A percentile compares a stretch with the other conserved stretches of the same genome.
Conservation (phyloP, 768 basidiomycete species). For the Kwoniella heveanensis region DNA sequence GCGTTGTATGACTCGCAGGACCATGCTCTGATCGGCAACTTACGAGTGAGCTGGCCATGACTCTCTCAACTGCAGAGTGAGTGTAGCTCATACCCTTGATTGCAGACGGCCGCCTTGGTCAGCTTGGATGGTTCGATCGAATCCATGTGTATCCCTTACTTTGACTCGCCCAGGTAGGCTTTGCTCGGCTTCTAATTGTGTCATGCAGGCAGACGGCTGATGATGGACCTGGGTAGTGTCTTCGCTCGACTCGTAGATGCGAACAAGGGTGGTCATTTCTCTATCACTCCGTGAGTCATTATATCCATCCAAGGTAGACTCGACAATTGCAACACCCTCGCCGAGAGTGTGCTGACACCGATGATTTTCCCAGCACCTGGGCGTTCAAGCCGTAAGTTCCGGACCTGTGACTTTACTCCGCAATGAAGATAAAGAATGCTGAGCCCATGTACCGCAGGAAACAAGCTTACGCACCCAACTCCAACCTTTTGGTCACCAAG, state of each 20-base stretch:
- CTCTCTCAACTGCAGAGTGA: not conserved
- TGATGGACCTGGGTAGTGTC: constrained; percentile 55
- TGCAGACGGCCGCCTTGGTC: constrained; percentile 52
- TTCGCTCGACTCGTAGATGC: constrained; percentile 68
- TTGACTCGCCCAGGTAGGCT: constrained; percentile 77
- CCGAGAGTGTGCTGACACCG: not conserved
- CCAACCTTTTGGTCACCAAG: constrained; percentile 81
- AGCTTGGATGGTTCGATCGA: constrained; percentile 63
- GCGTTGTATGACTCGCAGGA: constrained; percentile 26
- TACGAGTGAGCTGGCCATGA: constrained; percentile 28
- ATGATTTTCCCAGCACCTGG: constrained; percentile 32
- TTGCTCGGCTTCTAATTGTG: too few relatives aligned
- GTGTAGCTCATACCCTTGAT: not conserved
- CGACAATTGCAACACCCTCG: too few relatives aligned
- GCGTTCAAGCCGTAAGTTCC: constrained; percentile 59
- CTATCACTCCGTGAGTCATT: constrained; percentile 61
- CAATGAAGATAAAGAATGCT: too few relatives aligned
- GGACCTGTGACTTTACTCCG: not conserved
- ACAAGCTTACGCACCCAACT: constrained; percentile 53
- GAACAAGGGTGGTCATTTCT: constrained; percentile 82
- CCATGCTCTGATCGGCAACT: constrained; percentile 56
- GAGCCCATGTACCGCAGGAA: constrained; percentile 30
- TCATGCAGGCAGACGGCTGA: not conserved
- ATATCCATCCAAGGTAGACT: too few relatives aligned
- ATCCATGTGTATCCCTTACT: constrained; percentile 88